Conservation (phyloP, 306 rosid genomes). For the Cicer bijugum region DNA sequence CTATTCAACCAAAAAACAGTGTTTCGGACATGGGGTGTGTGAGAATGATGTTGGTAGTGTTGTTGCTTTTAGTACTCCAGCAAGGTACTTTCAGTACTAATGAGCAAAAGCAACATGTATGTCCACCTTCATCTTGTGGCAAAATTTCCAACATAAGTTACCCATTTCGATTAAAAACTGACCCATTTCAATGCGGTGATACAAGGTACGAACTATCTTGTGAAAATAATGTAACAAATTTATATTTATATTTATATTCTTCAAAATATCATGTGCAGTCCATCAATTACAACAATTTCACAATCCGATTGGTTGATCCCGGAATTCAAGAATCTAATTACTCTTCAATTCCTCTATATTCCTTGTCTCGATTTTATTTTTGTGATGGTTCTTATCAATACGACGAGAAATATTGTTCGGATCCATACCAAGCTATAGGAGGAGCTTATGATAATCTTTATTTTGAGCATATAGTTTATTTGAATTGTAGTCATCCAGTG, state of each 20-base stretch:
- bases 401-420: not conserved
- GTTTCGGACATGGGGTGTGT: not conserved
- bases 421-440: not conserved
- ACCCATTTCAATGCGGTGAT: slow-evolving; percentile 1
- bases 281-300: slow-evolving; percentile 47
- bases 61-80: not conserved
- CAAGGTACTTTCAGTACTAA: not conserved
- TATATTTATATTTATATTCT: not conserved
- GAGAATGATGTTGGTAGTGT: not conserved
- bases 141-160: slow-evolving; percentile 28
- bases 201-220: not conserved
- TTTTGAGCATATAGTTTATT: not conserved
- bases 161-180: slow-evolving; percentile 40
- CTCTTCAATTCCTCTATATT: slow-evolving; percentile 41
- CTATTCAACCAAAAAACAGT: not conserved
- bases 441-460: no score
- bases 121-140: slow-evolving; percentile 36
- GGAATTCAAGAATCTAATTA: not conserved
- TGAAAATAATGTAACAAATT: slow-evolving; percentile 36
- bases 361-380: not conserved
- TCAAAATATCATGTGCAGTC: slow-evolving; percentile 37
- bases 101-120: not conserved
- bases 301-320: slow-evolving; percentile 34
- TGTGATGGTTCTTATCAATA: no score
- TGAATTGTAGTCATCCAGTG: slow-evolving; percentile 25